Percentiles rank a stretch among this genome's conserved stretches.
phyloP scores from a whole-genome alignment of 164 flowering plant species.

The Buxus sempervirens region DNA sequence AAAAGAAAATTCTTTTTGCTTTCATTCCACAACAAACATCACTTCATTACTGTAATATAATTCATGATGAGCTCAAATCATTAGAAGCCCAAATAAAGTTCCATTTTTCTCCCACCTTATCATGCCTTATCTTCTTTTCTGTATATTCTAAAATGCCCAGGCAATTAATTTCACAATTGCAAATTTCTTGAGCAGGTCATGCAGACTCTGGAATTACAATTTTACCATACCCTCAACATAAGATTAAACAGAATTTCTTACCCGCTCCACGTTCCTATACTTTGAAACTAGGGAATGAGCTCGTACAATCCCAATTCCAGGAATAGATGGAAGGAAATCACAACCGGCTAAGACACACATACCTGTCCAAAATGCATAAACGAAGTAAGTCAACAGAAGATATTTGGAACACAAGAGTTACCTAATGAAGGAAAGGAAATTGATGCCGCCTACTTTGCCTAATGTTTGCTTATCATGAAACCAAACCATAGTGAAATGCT shows the following conservation, averaged over 20 bases:
- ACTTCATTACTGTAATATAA: too few relatives aligned
- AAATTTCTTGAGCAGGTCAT: not conserved
- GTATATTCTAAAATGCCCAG: too few relatives aligned
- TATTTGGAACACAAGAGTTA: not conserved
- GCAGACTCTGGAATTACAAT: not conserved
- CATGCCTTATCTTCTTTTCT: too few relatives aligned
- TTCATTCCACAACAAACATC: too few relatives aligned
- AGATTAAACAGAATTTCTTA: conserved; percentile 19
- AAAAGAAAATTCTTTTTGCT: too few relatives aligned
- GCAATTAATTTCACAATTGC: not conserved
- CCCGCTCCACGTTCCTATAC: conserved; percentile 64
- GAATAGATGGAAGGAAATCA: conserved; percentile 81
- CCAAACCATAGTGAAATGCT: not conserved
- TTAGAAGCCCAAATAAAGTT: too few relatives aligned
- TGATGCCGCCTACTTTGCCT: not conserved
- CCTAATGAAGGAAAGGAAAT: too few relatives aligned
- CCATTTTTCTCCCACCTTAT: too few relatives aligned
- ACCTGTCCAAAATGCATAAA: conserved; percentile 38
- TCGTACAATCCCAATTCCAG: conserved; percentile 70
- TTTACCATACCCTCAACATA: not conserved
- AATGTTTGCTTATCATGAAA: not conserved
- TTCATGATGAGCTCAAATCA: too few relatives aligned
- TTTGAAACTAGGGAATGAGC: conserved; percentile 64
- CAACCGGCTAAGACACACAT: conserved; percentile 89
- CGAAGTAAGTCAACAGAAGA: too few relatives aligned